phyloP scores from a whole-genome alignment of 768 basidiomycete species.

The Hericium coralloides region DNA sequence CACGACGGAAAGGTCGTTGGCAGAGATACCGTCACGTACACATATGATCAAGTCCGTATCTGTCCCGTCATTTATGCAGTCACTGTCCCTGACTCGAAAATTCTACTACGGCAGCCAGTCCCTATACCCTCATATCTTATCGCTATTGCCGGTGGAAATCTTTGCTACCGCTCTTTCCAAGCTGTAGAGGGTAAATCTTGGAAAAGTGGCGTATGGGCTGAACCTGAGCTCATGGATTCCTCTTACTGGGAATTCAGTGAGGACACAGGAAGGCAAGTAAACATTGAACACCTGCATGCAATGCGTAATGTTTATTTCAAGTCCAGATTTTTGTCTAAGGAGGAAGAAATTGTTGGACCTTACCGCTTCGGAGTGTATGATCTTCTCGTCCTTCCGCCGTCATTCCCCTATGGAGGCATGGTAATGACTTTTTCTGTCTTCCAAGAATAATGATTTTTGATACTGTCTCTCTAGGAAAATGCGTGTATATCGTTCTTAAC shows the following conservation, averaged over 20 bases:
- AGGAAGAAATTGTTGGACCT: conserved; percentile 63
- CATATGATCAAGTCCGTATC: conserved; percentile 60
- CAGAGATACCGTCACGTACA: conserved; percentile 63
- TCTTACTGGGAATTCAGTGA: conserved; percentile 85
- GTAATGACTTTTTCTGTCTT: conserved; percentile 27
- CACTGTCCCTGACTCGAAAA: neutral
- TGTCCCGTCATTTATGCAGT: neutral
- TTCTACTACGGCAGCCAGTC: conserved; percentile 42
- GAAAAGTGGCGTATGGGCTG: conserved; percentile 85
- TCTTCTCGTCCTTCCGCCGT: conserved; percentile 78
- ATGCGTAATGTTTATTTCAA: neutral
- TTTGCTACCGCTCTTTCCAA: conserved; percentile 63
- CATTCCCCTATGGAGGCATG: conserved; percentile 93
- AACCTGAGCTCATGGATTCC: conserved; percentile 71
- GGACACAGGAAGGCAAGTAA: conserved; percentile 65
- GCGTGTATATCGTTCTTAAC: conserved; percentile 83
- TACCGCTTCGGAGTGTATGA: conserved; percentile 90
- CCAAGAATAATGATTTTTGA: conserved; percentile 1
- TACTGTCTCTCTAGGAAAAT: conserved; percentile 54
- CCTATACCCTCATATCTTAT: conserved; percentile 90
- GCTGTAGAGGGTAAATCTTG: conserved; percentile 56
- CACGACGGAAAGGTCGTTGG: conserved; percentile 73
- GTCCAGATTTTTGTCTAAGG: conserved; percentile 61
- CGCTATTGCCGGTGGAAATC: conserved; percentile 82
- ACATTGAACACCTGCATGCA: neutral